A percentile compares a stretch with the other conserved stretches of the same genome.
Evolutionary conservation across 2,329 filamentous ascomycete genomes (phyloP).

Genomic region (Knoxdaviesia proteae): DNA sequence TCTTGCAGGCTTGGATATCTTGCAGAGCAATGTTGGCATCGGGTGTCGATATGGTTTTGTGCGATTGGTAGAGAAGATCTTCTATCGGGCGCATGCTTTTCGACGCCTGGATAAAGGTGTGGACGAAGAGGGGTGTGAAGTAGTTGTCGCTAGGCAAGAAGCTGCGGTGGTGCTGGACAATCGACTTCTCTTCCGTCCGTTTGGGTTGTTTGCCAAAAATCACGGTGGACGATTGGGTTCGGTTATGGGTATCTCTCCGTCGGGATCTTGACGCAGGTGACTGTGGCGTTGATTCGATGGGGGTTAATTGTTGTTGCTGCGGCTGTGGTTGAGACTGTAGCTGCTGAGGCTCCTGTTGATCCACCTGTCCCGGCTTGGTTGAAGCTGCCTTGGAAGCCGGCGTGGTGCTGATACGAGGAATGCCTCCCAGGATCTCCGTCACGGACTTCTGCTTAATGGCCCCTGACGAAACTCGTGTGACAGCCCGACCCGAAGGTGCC

Average conservation of each 20-base stretch:
- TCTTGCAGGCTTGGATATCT: conserved; percentile 72
- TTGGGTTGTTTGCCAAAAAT: conserved; percentile 52
- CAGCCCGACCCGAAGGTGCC: conserved; percentile 24
- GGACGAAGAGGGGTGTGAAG: conserved; percentile 40
- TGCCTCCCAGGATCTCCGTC: conserved; percentile 46
- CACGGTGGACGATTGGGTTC: conserved; percentile 41
- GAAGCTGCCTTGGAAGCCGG: conserved; percentile 3
- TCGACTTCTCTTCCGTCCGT: conserved; percentile 23
- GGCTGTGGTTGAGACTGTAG: too few species aligned
- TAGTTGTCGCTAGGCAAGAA: conserved; percentile 36
- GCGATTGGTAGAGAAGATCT: conserved; percentile 58
- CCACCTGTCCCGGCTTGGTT: background rate
- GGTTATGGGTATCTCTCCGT: too few species aligned
- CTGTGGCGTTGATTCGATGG: too few species aligned
- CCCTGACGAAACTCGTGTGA: conserved; percentile 48
- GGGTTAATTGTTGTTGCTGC: too few species aligned
- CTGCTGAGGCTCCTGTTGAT: too few species aligned
- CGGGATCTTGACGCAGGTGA: background rate
- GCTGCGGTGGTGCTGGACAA: conserved; percentile 20
- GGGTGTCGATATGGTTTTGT: conserved; percentile 74
- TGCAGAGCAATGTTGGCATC: conserved; percentile 69
- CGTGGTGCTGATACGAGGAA: too few species aligned
- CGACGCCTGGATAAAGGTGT: conserved; percentile 31
- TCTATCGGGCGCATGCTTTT: conserved; percentile 43
- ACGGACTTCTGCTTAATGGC: conserved; percentile 52